Base-by-base conservation (phyloP, 164 flowering plant genomes). In the Macadamia integrifolia region DNA sequence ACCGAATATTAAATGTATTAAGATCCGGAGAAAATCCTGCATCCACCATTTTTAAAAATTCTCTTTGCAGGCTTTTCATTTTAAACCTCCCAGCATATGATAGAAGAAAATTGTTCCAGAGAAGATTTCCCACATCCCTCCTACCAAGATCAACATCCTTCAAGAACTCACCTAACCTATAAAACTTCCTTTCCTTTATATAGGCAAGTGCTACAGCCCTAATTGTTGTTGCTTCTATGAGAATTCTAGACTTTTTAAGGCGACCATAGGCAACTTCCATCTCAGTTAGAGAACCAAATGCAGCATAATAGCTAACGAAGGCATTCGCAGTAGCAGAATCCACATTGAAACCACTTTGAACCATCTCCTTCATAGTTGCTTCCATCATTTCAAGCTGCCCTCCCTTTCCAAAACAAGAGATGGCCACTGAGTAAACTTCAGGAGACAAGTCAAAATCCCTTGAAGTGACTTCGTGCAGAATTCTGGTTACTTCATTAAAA, bases 11-110 rank as follows among this genome's bases (percentile, higher is more conserved):
- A 69, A 90, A 94, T 7, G 97, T 90, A 13, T 82, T 86, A 60
- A 91, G 68, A 80, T 94, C 97, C 52, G 96, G 97, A 60, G 52
- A 60, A 55, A 91, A 91, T 32, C 96, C 96, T 59, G 90, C 78
- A 48, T 81, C 87, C 62, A 86, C 65, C 97, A 93, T 93, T 12
- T 69, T 75, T 72, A 90, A 69, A 68, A 91, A 91, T 69, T 87
- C 93, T 71, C 96, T 84, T 69, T 91, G 98, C 82, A 93, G 73
- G 75, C 87, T 88, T 74, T 90, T 91, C 97, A 94, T 94, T 69
- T 86, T 94, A 72, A 94, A 91, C 61, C 87, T 88, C 7, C 81
- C 93, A 17, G 96, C 98, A 82, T 87, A 88, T 3, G 98, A 90
- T 9, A 94, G 72, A 58, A 94, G 80, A 58, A 94, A 68, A 69